Evolutionary conservation across 1,284 basidiomycete genomes (phyloP), one percentile per base, ranked within the genome.

Genomic region (Cutaneotrichosporon sp.): DNA sequence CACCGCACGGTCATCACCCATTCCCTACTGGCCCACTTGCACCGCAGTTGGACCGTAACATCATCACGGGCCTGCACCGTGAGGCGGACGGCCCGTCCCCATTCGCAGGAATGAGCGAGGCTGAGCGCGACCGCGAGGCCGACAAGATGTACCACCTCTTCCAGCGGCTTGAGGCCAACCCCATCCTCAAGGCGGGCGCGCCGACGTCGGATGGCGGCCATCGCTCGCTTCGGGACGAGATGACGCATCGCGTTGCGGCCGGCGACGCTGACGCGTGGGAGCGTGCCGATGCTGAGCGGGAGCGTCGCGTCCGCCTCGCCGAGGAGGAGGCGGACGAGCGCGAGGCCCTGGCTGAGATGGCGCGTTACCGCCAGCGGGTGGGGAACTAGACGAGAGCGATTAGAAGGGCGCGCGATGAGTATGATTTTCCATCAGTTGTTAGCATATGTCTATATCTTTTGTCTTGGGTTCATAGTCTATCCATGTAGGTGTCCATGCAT

Each of bases 91-190:
- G 60, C 69, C 73, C 13, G 67, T 75, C 62, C 66, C 75, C 36
- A 62, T 68, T 79, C 22, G 71, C 71, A 7, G 85, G 88, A 50
- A 93, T 97, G 92, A 89, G 90, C 0, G 88, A 93, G 22, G 92
- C 93, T 74, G 92, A 97, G 82, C 94, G 93, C 77, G 91, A 95
- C 74, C 82, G 82, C 16, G 94, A 97, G 81, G 90, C 92, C 53
- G 93, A 96, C 81, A 89, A 88, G 73, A 82, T 97, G 52, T 92
- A 96, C 74, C 87, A 89, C 30, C 83, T 97, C 21, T 97, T 97
- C 74, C 91, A 96, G 68, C 83, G 92, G 58, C 82, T 97, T 71
- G 90, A 93, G 76, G 86, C 83, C 77, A 89, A 82, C 61, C 82
- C 81, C 2, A 76, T 83, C 4, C 77, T 83, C 34, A 68, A 61